Evolutionary conservation across 495 filamentous ascomycete species (phyloP), one percentile per base, ranked within the genome.

Genomic region (Barbatosphaeria neglecta): DNA sequence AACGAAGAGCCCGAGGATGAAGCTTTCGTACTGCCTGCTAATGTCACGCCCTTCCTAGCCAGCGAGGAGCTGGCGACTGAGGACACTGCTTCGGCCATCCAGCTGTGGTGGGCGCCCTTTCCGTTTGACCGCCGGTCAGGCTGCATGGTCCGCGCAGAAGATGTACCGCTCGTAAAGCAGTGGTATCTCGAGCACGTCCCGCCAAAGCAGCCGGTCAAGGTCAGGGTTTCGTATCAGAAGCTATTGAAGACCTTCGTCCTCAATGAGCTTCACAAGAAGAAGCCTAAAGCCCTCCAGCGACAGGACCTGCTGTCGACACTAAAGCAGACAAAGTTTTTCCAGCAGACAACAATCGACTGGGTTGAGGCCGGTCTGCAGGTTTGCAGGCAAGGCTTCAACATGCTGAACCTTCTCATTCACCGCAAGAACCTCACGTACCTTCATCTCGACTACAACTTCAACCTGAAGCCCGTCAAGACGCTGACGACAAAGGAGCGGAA

Each of bases 401-500:
- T 99, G 93, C 74, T 99, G 50, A 99, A 97, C 60, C 70, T 99
- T 47, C 69, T 99, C 55, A 99, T 99, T 54, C 93, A 99, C 61
- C 79, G 93, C 49, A 99, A 99, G 78, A 97, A 97, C 61, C 70
- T 99, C 48, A 99, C 93, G 6, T 99, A 99, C 66, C 78, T 99
- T 35, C 93, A 99, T 73, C 75, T 99, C 22, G 93, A 99, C 56
- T 99, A 97, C 70, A 99, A 99, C 68, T 99, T 99, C 74, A 99
- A 99, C 68, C 61, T 99, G 59, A 99, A 99, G 69, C 93, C 93
- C 8, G 90, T 99, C 50, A 99, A 99, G 66, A 99, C 93, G 0
- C 61, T 99, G 61, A 99, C 93, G 0, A 99, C 92, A 17, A 99
- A 99, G 67, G 93, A 99, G 72, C 84, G 93, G 42, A 99, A 99